These are phyloP conservation scores for Trametes hirsuta DNA, from an alignment of 1,284 basidiomycete species.

Conservation along the genomic window DNA sequence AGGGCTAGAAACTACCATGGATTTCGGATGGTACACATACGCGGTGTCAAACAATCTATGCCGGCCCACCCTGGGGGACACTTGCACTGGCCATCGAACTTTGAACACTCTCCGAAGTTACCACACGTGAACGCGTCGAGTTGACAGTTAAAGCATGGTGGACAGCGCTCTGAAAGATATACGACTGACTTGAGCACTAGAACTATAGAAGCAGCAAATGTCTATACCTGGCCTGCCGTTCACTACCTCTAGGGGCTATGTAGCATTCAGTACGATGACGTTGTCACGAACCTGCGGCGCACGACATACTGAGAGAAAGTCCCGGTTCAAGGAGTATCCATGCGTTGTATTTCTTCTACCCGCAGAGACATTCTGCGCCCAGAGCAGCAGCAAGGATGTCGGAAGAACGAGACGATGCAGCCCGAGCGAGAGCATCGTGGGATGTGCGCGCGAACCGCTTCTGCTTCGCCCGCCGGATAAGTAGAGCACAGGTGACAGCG, in stretches of 20 bases:
- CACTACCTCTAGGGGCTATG: constrained; percentile 25
- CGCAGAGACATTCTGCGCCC: constrained; percentile 1
- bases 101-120: constrained; percentile 85
- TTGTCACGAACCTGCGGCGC: background rate
- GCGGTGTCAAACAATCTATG: constrained; percentile 84
- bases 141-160: constrained; percentile 86
- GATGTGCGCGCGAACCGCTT: constrained; percentile 2
- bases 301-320: constrained; percentile 21
- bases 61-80: constrained; percentile 92
- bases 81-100: constrained; percentile 88
- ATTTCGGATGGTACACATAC: constrained; percentile 45
- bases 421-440: constrained; percentile 19
- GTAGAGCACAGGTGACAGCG: constrained; percentile 7
- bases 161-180: constrained; percentile 50
- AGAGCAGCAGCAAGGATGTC: constrained; percentile 14
- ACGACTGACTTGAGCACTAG: background rate
- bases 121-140: constrained; percentile 84
- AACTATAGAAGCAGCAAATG: no score
- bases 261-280: background rate
- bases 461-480: constrained; percentile 13
- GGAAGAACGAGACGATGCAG: constrained; percentile 16
- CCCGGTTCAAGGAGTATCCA: constrained; percentile 12
- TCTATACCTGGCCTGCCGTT: constrained; percentile 24
- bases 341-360: constrained; percentile 11
- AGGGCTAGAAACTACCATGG: background rate